Base-by-base conservation (phyloP, 1,139 yeast species). In the Meyerozyma athensensis region DNA sequence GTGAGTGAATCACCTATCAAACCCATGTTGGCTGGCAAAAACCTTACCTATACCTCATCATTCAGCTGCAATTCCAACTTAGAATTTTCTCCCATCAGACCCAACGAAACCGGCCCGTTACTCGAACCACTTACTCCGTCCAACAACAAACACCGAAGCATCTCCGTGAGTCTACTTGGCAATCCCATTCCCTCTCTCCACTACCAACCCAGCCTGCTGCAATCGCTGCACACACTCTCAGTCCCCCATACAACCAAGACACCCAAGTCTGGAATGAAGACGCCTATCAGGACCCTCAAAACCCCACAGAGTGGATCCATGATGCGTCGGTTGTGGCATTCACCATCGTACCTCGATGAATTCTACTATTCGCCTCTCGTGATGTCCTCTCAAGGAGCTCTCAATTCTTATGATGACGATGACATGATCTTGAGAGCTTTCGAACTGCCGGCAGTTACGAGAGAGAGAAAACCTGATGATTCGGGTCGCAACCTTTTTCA, bases 271-370 rank as follows among this genome's bases (percentile, higher is more conserved):
- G 54, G 47, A 33, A 45, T 46, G 31, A 61, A 56, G 42, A 69
- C 74, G n/a, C 74, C 74, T 12, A 46, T 68, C 38, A 53, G 70
- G 38, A 56, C 53, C 36, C 58, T 65, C 50, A 54, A 61, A 44
- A 61, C 75, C 41, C 75, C 75, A 4, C 65, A 70, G 59, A 55
- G 68, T 45, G 45, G 55, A 38, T 63, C 74, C 6, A 64, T 71
- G 26, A 58, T 72, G 58, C 69, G 66, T 44, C 74, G 70, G 47
- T 59, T 74, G 41, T 74, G 81, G 81, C 72, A 78, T 48, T 77
- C 85, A 16, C 86, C 86, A 3, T 72, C 80, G 5, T 77, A 77
- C 49, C 62, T 79, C 43, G 86, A 81, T 45, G 86, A 80, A 48
- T 80, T 80, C 50, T 79, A 79, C 49, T 74, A 77, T 37, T 77